Conservation (phyloP, 2,329 filamentous ascomycete species). For the Arthrinium phaeospermum region DNA sequence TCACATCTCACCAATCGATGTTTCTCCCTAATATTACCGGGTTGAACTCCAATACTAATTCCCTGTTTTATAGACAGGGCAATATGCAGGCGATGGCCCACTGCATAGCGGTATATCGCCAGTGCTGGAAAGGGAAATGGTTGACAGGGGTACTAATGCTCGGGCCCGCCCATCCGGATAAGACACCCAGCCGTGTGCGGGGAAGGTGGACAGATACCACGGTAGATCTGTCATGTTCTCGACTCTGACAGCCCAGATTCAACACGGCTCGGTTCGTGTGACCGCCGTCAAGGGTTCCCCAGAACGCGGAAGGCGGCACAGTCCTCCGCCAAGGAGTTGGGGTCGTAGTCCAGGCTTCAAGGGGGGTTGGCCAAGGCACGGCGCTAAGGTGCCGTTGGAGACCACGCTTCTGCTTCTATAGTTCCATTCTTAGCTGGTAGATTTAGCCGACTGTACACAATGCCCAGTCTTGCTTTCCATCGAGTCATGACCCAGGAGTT, state of each 20-base stretch:
- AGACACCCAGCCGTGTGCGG: neutral
- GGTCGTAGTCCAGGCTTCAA: neutral
- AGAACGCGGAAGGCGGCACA: neutral
- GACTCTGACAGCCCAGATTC: neutral
- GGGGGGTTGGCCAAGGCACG: neutral
- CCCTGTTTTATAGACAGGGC: neutral
- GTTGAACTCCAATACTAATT: neutral
- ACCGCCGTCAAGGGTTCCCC: neutral
- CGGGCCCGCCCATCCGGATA: neutral
- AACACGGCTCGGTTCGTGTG: neutral
- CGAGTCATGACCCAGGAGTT: neutral
- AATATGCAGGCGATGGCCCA: neutral
- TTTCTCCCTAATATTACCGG: neutral
- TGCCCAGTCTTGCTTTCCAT: neutral
- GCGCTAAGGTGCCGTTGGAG: neutral
- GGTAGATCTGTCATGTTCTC: constrained; percentile 12
- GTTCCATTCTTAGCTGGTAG: no score
- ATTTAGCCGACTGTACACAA: neutral
- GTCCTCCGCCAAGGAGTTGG: neutral
- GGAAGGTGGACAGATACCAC: neutral
- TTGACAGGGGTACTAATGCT: neutral
- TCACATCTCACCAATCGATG: neutral
- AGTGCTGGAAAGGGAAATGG: neutral
- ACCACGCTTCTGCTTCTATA: neutral
- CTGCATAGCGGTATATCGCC: neutral